phyloP scores from a whole-genome alignment of 2,329 filamentous ascomycete genomes.

The Xylariaceae sp. region DNA sequence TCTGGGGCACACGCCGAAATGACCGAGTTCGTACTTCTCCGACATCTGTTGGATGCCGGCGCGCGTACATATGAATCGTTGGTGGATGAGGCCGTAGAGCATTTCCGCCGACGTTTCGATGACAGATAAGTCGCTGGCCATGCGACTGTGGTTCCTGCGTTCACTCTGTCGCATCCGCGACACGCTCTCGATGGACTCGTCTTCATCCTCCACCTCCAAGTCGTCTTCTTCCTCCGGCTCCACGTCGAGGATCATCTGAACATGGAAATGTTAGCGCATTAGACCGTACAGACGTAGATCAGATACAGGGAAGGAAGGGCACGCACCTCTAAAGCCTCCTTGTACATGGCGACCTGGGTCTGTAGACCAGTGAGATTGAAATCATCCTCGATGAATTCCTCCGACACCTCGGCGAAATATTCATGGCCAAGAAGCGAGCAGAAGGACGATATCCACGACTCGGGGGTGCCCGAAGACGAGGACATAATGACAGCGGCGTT shows the following conservation, averaged over 20 bases:
- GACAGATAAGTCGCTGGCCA: constrained; percentile 87
- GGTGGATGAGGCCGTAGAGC: constrained; percentile 96
- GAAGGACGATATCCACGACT: constrained; percentile 98
- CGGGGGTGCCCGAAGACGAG: constrained; percentile 56
- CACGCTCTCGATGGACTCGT: constrained; percentile 61
- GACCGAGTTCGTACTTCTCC: constrained; percentile 95
- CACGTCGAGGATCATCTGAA: constrained; percentile 91
- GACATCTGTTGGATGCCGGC: constrained; percentile 98
- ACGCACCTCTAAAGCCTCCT: constrained; percentile 81
- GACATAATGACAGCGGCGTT: constrained; percentile 42
- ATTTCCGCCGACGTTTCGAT: constrained; percentile 98
- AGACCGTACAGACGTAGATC: background rate
- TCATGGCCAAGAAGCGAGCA: constrained; percentile 94
- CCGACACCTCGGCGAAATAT: constrained; percentile 97
- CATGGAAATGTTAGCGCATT: constrained; percentile 18
- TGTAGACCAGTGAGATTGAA: constrained; percentile 97
- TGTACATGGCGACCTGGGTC: constrained; percentile 96
- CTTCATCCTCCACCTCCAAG: constrained; percentile 66
- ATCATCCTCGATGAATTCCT: constrained; percentile 99
- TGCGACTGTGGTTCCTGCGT: constrained; percentile 72
- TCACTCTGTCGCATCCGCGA: constrained; percentile 52
- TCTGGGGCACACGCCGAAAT: constrained; percentile 93
- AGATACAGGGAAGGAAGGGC: background rate
- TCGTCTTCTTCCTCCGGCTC: constrained; percentile 90
- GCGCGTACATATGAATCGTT: constrained; percentile 94